Evolutionary conservation across 495 filamentous ascomycete genomes (phyloP).

Genomic region (Penicillium antarcticum): DNA sequence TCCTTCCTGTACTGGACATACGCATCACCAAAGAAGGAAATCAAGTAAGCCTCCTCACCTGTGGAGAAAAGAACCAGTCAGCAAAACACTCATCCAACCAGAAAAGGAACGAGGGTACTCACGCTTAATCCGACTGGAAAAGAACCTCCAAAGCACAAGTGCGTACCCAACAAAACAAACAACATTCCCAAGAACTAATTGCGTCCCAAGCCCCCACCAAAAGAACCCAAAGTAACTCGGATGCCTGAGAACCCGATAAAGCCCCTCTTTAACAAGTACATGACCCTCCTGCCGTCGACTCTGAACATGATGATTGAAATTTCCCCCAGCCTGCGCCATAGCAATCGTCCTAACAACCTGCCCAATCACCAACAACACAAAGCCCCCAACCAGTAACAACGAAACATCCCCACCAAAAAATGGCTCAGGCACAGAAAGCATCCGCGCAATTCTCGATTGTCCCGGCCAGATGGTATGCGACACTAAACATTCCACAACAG

Average conservation of each 20-base stretch:
- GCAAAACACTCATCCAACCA: neutral
- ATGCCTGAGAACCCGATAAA: slow-evolving; percentile 66
- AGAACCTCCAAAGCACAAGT: slow-evolving; percentile 80
- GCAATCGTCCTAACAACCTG: slow-evolving; percentile 72
- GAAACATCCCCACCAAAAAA: slow-evolving; percentile 14
- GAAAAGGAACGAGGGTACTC: slow-evolving; percentile 29
- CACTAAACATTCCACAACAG: slow-evolving; percentile 66
- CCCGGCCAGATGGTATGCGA: slow-evolving; percentile 56
- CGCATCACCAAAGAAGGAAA: slow-evolving; percentile 79
- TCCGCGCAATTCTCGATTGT: neutral
- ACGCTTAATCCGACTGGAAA: slow-evolving; percentile 65
- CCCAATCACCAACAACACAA: slow-evolving; percentile 63
- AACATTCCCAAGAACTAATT: slow-evolving; percentile 82
- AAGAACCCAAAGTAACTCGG: slow-evolving; percentile 97
- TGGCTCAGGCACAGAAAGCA: slow-evolving; percentile 27
- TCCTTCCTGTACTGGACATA: slow-evolving; percentile 69
- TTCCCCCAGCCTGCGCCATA: slow-evolving; percentile 85
- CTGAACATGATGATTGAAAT: slow-evolving; percentile 89
- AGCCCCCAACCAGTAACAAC: slow-evolving; percentile 46
- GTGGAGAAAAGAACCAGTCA: slow-evolving; percentile 2
- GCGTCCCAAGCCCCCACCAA: slow-evolving; percentile 95
- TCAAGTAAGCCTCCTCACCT: slow-evolving; percentile 75
- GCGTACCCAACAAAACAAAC: slow-evolving; percentile 73
- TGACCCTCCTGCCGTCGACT: slow-evolving; percentile 62
- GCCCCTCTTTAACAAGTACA: slow-evolving; percentile 71